Evolutionary conservation across 2,329 filamentous ascomycete genomes (phyloP), one percentile per base, ranked within the genome.

Genomic region (Fusarium drepaniforme): DNA sequence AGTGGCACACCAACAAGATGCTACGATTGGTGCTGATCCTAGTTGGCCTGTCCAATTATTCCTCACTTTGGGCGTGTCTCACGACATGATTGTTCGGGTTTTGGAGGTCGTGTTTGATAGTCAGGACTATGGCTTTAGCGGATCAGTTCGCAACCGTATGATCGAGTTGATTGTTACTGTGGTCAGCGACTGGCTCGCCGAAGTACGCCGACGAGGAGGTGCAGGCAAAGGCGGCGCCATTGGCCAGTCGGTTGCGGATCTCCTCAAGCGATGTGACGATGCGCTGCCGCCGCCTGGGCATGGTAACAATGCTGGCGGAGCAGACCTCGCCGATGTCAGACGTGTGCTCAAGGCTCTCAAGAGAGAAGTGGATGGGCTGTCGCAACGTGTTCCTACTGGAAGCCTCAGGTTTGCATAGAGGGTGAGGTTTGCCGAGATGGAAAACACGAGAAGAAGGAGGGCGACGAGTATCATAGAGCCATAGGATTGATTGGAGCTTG

Each of bases 41-140:
- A 84, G 85, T 61, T 91, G 90, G 90, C 90, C 90, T 0, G 85
- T 90, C 3, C 84, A 88, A 71, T 82, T 91, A 16, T 91, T 91
- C 79, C 80, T 90, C 12, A 84, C 85, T 35, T 84, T 91, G 21
- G 88, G 87, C 23, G 88, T 91, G 13, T 89, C 88, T 25, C 88
- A 90, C 76, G 86, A 89, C 71, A 86, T 90, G 75, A 86, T 91
- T 58, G 84, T 87, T 18, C 86, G 88, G 18, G 86, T 90, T 11
- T 83, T 91, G 8, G 90, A 91, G 81, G 84, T 84, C 51, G 85
- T 90, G 63, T 88, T 91, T 28, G 89, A 91, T 75, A 86, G 88
- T 3, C 89, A 91, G 74, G 89, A 90, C 77, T 86, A 89, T 51
- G 89, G 89, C 1, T 91, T 91, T 80, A 89, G 86, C 33, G 88